These are phyloP conservation scores for Xylariaceae sp. DNA, from an alignment of 2,329 filamentous ascomycete species.

Conservation along the genomic window DNA sequence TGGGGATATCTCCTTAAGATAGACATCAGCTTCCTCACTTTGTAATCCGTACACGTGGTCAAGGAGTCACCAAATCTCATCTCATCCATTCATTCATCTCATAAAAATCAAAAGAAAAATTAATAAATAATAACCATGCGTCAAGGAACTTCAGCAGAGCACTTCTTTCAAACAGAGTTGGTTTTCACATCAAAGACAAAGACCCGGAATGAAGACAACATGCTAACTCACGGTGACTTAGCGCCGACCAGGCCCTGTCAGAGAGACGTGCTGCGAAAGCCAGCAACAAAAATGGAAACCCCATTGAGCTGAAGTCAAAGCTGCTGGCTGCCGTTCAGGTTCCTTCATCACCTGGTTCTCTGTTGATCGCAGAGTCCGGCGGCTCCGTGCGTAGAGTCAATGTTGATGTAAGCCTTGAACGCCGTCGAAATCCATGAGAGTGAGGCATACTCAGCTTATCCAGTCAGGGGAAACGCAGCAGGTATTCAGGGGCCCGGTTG, in stretches of 20 bases:
- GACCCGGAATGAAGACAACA: neutral
- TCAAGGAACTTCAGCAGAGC: constrained; percentile 64
- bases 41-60: neutral
- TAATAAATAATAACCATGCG: constrained; percentile 36
- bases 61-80: neutral
- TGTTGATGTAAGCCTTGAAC: constrained; percentile 56
- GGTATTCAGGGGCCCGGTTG: constrained; percentile 66
- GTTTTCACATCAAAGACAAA: constrained; percentile 29
- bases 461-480: constrained; percentile 40
- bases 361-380: constrained; percentile 85
- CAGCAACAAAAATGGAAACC: constrained; percentile 73
- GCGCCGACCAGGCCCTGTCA: constrained; percentile 45
- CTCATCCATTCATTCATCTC: neutral
- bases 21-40: neutral
- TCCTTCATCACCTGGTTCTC: constrained; percentile 51
- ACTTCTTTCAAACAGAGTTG: constrained; percentile 93
- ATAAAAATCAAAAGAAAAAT: constrained; percentile 18
- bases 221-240: constrained; percentile 40
- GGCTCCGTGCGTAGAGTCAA: constrained; percentile 70
- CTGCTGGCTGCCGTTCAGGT: constrained; percentile 70
- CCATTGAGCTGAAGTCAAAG: constrained; percentile 78
- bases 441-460: constrained; percentile 9
- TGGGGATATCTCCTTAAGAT: neutral
- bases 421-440: neutral
- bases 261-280: constrained; percentile 64